A percentile compares a stretch with the other conserved stretches of the same genome.
These are phyloP conservation scores for Vicia sativa DNA, from an alignment of 306 rosid genomes.

Conservation along the genomic window DNA sequence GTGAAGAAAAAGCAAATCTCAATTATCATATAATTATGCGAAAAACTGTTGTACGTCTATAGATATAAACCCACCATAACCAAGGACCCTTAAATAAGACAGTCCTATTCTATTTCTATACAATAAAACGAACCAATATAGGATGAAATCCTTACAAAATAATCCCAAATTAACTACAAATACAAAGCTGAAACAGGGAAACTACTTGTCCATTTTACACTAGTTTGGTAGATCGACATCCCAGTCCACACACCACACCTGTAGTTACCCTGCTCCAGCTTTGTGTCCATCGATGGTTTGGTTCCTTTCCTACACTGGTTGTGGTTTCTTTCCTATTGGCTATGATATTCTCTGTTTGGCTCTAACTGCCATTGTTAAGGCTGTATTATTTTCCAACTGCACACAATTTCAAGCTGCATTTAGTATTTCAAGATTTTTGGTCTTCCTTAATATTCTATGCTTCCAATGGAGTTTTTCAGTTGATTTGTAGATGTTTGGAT, in stretches of 20 bases:
- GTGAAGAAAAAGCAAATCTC: neutral
- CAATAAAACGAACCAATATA: neutral
- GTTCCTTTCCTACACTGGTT: neutral
- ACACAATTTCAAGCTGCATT: neutral
- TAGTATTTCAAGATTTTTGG: neutral
- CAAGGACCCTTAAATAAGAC: slow-evolving; percentile 1
- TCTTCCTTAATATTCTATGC: neutral
- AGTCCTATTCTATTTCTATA: neutral
- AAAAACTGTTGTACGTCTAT: neutral
- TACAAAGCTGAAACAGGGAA: neutral
- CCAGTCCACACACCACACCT: neutral
- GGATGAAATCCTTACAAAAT: neutral
- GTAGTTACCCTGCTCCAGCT: slow-evolving; percentile 4
- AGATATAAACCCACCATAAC: neutral
- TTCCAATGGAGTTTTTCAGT: neutral
- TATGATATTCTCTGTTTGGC: neutral
- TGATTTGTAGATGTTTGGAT: neutral
- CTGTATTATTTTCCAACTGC: neutral
- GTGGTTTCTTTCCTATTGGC: slow-evolving; percentile 12
- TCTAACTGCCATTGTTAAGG: neutral
- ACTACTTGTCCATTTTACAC: neutral
- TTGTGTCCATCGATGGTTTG: slow-evolving; percentile 1
- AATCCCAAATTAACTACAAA: neutral
- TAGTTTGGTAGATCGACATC: neutral
- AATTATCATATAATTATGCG: neutral